Evolutionary conservation across 148 eudicot species (phyloP).

Genomic region (Cornus florida): DNA sequence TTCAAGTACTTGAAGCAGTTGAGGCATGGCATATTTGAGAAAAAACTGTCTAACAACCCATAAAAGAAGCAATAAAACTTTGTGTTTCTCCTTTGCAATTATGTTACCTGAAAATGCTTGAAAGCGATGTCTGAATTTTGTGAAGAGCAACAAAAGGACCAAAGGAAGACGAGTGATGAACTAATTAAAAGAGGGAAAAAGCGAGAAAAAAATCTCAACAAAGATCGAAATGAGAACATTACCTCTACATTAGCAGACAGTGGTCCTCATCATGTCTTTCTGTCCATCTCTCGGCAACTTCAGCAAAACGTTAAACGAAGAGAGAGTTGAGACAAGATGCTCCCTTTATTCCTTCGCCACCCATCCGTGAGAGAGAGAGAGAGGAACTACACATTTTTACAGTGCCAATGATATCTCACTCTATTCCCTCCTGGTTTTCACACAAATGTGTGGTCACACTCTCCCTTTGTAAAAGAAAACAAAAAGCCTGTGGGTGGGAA

Average conservation of each 20-base stretch:
- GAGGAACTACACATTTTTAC: background rate
- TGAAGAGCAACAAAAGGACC: background rate
- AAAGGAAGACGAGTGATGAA: too few relatives aligned
- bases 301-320: background rate
- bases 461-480: background rate
- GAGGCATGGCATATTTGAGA: too few relatives aligned
- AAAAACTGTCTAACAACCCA: background rate
- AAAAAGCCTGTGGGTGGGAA: conserved; percentile 10
- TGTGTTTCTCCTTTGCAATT: too few relatives aligned
- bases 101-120: too few relatives aligned
- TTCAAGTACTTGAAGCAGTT: background rate
- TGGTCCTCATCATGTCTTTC: conserved; percentile 21
- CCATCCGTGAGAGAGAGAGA: background rate
- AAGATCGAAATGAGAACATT: conserved; percentile 15
- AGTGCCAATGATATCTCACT: background rate
- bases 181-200: background rate
- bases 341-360: conserved; percentile 21
- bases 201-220: background rate
- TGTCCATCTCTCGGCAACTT: conserved; percentile 11
- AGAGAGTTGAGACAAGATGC: background rate
- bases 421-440: conserved; percentile 6
- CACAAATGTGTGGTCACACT: conserved; percentile 17
- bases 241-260: conserved; percentile 11
- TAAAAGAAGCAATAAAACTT: background rate
- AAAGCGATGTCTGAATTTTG: background rate